Evolutionary conservation across 1,139 yeast species (phyloP), one percentile per base, ranked within the genome.

Genomic region (Diutina sp.): DNA sequence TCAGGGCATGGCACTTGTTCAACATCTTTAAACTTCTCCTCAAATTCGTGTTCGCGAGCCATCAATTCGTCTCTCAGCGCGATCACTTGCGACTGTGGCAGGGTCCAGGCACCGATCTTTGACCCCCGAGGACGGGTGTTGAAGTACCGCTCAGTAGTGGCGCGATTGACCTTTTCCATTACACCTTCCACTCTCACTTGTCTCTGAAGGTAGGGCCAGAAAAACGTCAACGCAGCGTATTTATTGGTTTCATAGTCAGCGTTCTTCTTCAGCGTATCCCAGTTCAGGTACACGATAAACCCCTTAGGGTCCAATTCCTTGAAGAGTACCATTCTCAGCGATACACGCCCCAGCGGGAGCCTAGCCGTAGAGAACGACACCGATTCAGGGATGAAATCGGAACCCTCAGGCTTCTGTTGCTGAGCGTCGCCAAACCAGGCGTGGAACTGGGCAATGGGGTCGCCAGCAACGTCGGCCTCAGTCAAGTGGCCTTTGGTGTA

Each of bases 71-170:
- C 78, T 61, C 97, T 76, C 48, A 75, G 69, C 25, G 68, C 65
- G 41, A 93, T 76, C 1, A 74, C 76, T 58, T 78, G 76, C 51
- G 91, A 83, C 73, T 93, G 99, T 1, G 96, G 95, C 52, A 95
- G 85, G 0, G 98, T 87, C 97, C 97, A 91, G 0, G 99, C 99
- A 29, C 99, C 98, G 60, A 93, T 84, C 66, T 88, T 84, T 28
- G 96, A 87, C 6, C 95, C 97, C 60, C 96, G 77, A 45, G 99
- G 98, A 65, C 99, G 79, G 1, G 96, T 87, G 57, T 82, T 79
- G 70, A 83, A 93, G 70, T 93, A 93, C 57, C 85, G 76, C 63
- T 85, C 83, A 9, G 90, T 80, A 47, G 87, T 89, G 63, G 87
- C 91, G 59, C 84, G 77, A 41, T 83, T 74, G 44, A 91, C 87